Base-by-base conservation (phyloP, 1,284 basidiomycete species). In the Lignosus rhinocerotis region DNA sequence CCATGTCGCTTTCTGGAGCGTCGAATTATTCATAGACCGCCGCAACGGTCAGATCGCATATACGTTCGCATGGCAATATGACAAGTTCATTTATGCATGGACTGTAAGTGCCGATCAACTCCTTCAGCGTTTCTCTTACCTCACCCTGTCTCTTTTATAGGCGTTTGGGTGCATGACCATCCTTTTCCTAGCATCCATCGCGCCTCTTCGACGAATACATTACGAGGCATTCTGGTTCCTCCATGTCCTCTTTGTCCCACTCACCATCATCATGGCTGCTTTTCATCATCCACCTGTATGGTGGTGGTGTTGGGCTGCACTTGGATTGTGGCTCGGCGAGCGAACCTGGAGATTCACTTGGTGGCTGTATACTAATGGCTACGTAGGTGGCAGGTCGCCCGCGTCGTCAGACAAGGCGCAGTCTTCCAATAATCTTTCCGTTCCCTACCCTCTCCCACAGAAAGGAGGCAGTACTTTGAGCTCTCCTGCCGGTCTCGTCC, bases 201-300 rank as follows among this genome's bases (percentile, higher is more conserved):
- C 78, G 6, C 82, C 85, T 4, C 72, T 95, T 49, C 82, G 93
- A 36, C 82, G 82, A 51, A 75, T 77, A 11, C 82, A 83, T 65
- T 95, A 93, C 73, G 92, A 94, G 70, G 69, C 78, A 21, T 95
- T 95, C 76, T 94, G 91, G 70, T 73, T 83, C 59, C 70, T 84
- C 3, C 93, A 95, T 68, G 69, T 94, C 51, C 68, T 88, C 43
- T 77, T 90, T 21, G 83, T 87, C 17, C 80, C 88, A 17, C 67
- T 81, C n/a, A 86, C 83, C 25, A 76, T 92, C 48, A 73, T 85
- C 47, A 77, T 82, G 54, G 79, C 84, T 2, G 86, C 83, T 5
- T 72, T 92, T 0, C 91, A 93, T 69, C 89, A 91, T 66, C 86
- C 88, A 2, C 79, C 83, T 2, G 75, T 88, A 55, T 84, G 82